Evolutionary conservation across 139 green algal genomes (phyloP).

Genomic region (Asterochloris erici): DNA sequence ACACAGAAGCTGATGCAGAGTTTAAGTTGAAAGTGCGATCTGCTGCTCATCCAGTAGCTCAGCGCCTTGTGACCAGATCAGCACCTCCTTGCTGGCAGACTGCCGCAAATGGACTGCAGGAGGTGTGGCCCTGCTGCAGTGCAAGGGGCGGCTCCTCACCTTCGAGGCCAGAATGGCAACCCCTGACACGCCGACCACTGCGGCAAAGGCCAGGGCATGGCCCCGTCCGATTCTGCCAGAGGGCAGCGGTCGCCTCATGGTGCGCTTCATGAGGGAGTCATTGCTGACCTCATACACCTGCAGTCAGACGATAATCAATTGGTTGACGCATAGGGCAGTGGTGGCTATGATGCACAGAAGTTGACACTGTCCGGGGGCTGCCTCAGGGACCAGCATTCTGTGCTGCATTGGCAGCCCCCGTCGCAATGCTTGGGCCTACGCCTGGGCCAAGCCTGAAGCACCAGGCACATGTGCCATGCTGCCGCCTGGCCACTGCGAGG

Average conservation of each 20-base stretch:
- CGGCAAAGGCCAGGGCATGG: slow-evolving; percentile 84
- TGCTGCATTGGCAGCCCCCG: no score
- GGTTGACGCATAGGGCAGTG: no score
- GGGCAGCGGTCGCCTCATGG: slow-evolving; percentile 86
- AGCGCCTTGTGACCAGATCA: background rate
- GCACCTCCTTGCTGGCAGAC: background rate
- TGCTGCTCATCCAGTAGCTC: background rate
- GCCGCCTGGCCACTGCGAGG: no score
- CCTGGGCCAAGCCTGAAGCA: no score
- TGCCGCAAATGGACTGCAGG: background rate
- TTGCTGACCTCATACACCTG: slow-evolving; percentile 75
- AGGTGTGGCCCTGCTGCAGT: background rate
- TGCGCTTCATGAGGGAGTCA: slow-evolving; percentile 86
- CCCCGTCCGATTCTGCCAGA: slow-evolving; percentile 59
- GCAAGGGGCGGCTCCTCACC: slow-evolving; percentile 20
- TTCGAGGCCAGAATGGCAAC: slow-evolving; percentile 65
- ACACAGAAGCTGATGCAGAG: background rate
- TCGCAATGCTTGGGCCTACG: no score
- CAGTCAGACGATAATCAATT: no score
- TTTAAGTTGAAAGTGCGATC: background rate
- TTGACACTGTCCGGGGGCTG: no score
- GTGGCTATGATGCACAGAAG: no score
- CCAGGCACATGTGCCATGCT: no score
- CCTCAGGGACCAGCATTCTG: no score
- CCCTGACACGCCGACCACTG: slow-evolving; percentile 58